phyloP scores from a whole-genome alignment of 2,329 filamentous ascomycete genomes.

The Cryphonectria nitschkei region DNA sequence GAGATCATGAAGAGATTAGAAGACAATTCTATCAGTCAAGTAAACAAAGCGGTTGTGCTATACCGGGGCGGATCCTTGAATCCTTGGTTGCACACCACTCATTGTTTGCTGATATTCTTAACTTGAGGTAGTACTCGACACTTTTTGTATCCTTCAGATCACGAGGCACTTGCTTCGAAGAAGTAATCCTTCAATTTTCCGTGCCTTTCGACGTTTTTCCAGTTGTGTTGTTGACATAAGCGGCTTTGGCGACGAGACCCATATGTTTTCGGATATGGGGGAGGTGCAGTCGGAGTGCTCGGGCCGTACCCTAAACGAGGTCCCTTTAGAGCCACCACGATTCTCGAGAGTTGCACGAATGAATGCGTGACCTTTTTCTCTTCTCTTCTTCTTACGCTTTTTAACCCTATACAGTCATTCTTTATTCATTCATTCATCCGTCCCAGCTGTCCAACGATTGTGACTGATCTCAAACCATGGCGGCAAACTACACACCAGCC shows the following conservation, averaged over 20 bases:
- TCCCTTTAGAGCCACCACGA: not conserved
- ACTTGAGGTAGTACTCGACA: not conserved
- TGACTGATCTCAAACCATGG: slow-evolving; percentile 10
- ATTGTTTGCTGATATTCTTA: not conserved
- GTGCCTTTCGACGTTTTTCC: not conserved
- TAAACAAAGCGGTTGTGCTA: not conserved
- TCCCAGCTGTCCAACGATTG: too few species aligned
- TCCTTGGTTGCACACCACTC: not conserved
- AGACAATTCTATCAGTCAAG: not conserved
- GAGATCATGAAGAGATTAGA: not conserved
- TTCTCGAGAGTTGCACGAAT: not conserved
- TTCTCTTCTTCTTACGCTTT: too few species aligned
- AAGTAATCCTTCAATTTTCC: too few species aligned
- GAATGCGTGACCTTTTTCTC: not conserved
- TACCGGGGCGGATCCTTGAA: not conserved
- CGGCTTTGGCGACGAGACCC: not conserved
- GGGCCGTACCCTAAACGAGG: not conserved
- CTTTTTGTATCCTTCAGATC: not conserved
- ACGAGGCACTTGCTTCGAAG: not conserved
- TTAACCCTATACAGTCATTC: not conserved
- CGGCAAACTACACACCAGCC: slow-evolving; percentile 33
- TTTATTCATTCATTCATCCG: not conserved
- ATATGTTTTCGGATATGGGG: slow-evolving; percentile 10
- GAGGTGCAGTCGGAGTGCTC: not conserved
- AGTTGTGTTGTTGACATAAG: not conserved